Base-by-base conservation (phyloP, 148 eudicot species). In the Rhododendron mucronatum region DNA sequence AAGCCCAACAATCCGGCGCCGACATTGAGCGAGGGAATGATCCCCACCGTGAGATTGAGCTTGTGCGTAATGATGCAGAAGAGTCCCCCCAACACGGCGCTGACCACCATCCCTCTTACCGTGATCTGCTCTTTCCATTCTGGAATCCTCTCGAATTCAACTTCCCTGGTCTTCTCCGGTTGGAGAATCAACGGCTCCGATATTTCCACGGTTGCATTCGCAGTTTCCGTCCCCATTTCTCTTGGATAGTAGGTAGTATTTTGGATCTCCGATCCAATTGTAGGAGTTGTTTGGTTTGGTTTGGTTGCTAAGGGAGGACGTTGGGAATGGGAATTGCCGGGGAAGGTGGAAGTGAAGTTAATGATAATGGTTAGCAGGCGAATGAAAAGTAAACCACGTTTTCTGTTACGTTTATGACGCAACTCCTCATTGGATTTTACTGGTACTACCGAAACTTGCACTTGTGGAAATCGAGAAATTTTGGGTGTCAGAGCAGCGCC, bases 81-180 rank as follows among this genome's bases (percentile, higher is more conserved):
- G 5, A 96, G 91, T 0, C 93, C 78, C 1, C 99, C 98, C 83
- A 96, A 84, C 13, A 95, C 28, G 11, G 92, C 95, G 80, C 98
- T 96, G 45, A 93, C 98, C 11, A 88, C 91, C 45, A 96, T 86
- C 0, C 98, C 98, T 82, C 99, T 89, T 3, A 92, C 39, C 2
- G 99, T 96, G 15, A 96, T 95, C 89, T 96, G 98, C 1, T 96
- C 96, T 76, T 90, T 91, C 99, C 99, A 96, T 39, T 93, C 94
- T 1, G 99, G 99, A 2, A 95, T 85, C 13, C 10, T 61, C 50
- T 78, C 88, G 7, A 63, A 4, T 82, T 89, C 87, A 88, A 86
- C 79, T 87, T 88, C 88, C 84, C 84, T n/a, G 89, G 35, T 26
- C 51, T 55, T 57, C 20, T 55, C 79, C 2, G 85, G 16, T 81